Evolutionary conservation across 345 rosid species (phyloP).

Genomic region (Sonneratia alba): DNA sequence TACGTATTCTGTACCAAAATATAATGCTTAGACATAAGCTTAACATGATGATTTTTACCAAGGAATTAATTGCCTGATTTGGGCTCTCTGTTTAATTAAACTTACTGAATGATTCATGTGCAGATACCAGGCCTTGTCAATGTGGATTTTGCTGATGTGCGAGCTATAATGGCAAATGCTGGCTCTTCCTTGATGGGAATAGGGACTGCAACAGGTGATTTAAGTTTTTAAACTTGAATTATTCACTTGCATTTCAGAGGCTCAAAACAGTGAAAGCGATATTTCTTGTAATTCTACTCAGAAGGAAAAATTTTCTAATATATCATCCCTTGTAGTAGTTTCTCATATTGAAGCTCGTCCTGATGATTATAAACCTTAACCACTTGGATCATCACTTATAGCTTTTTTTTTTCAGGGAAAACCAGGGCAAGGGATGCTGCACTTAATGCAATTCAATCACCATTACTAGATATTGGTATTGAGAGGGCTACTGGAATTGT

Average conservation of each 20-base stretch:
- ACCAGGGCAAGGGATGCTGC: conserved; percentile 99
- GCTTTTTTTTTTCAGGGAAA: conserved; percentile 39
- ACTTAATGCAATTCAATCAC: conserved; percentile 91
- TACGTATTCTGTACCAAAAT: neutral
- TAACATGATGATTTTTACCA: neutral
- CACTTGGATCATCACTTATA: neutral
- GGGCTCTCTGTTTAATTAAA: too few relatives aligned
- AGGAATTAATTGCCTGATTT: neutral
- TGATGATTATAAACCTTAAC: too few relatives aligned
- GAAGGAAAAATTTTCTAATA: neutral
- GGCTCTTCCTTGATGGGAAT: conserved; percentile 98
- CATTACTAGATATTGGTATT: conserved; percentile 87
- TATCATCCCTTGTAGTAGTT: neutral
- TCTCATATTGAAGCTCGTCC: neutral
- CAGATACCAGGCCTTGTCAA: conserved; percentile 94
- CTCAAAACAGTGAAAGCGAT: neutral
- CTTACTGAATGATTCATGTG: conserved; percentile 3
- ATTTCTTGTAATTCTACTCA: neutral
- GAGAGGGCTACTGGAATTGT: conserved; percentile 98
- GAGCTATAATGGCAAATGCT: conserved; percentile 94
- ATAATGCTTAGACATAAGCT: neutral
- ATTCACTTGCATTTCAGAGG: neutral
- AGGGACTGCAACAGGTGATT: conserved; percentile 89
- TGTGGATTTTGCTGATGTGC: conserved; percentile 98
- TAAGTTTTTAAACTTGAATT: neutral